These are phyloP conservation scores for Entophlyctis helioformis DNA, from an alignment of 192 early-diverging fungal species.

Conservation along the genomic window DNA sequence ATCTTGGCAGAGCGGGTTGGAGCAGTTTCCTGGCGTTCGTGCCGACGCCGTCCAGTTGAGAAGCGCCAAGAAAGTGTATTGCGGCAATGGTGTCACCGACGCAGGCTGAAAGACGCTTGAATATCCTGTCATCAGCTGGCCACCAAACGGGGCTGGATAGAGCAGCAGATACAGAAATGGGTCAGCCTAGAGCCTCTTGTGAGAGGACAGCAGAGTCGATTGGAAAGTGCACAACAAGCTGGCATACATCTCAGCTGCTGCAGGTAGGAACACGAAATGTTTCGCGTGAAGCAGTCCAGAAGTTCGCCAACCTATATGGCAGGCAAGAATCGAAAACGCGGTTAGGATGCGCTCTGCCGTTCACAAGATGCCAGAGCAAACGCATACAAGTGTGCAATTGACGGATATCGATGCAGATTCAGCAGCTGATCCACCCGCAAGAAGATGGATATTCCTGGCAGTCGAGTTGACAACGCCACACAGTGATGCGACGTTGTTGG, in stretches of 20 bases:
- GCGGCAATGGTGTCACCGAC: background rate
- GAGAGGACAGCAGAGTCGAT: background rate
- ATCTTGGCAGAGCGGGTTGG: background rate
- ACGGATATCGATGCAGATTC: slow-evolving; percentile 25
- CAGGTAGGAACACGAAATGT: slow-evolving; percentile 40
- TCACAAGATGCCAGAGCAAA: background rate
- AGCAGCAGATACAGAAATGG: background rate
- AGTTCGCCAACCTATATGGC: slow-evolving; percentile 20
- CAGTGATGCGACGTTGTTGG: slow-evolving; percentile 25
- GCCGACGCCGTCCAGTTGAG: slow-evolving; percentile 7
- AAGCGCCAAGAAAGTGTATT: slow-evolving; percentile 6
- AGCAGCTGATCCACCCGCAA: slow-evolving; percentile 34
- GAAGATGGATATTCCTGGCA: slow-evolving; percentile 38
- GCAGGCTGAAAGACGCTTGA: background rate
- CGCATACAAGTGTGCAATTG: slow-evolving; percentile 39
- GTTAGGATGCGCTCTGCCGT: background rate
- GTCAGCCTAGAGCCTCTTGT: background rate
- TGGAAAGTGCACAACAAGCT: background rate
- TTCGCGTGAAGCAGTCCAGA: slow-evolving; percentile 51
- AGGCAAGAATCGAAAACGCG: background rate
- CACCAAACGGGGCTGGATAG: background rate
- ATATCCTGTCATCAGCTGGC: background rate
- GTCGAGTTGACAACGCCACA: slow-evolving; percentile 50
- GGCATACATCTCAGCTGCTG: background rate
- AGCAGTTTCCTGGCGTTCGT: background rate